phyloP scores from a whole-genome alignment of 2,329 filamentous ascomycete species.

The Diaporthe longicolla region DNA sequence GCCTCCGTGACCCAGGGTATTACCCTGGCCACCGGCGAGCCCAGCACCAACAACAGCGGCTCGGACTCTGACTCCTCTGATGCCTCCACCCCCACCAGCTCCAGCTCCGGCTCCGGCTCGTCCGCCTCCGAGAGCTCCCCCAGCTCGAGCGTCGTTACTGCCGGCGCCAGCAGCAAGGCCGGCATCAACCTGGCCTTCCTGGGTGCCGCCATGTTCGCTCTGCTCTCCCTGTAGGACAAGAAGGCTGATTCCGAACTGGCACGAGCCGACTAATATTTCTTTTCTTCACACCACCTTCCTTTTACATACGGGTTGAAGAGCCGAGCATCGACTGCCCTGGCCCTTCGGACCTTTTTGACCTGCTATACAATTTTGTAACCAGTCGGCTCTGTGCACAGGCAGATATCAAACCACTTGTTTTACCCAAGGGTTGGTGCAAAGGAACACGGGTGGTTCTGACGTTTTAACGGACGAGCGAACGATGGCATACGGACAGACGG shows the following conservation, averaged over 20 bases:
- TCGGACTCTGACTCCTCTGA: slow-evolving; percentile 8
- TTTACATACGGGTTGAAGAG: background rate
- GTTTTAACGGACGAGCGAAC: slow-evolving; percentile 33
- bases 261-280: slow-evolving; percentile 37
- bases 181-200: slow-evolving; percentile 44
- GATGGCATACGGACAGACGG: slow-evolving; percentile 23
- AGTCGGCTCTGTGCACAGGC: slow-evolving; percentile 26
- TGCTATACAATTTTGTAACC: slow-evolving; percentile 24
- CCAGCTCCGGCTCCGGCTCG: slow-evolving; percentile 20
- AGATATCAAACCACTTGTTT: slow-evolving; percentile 23
- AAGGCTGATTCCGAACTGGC: slow-evolving; percentile 9
- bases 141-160: slow-evolving; percentile 43
- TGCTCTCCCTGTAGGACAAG: slow-evolving; percentile 42
- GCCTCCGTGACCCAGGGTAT: slow-evolving; percentile 26
- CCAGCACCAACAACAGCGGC: slow-evolving; percentile 37
- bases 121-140: slow-evolving; percentile 42
- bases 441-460: slow-evolving; percentile 32
- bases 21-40: slow-evolving; percentile 30
- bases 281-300: slow-evolving; percentile 11
- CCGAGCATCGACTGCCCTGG: slow-evolving; percentile 21
- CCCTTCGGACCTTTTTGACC: slow-evolving; percentile 1
- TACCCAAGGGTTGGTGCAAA: slow-evolving; percentile 23
- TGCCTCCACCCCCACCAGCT: slow-evolving; percentile 33
- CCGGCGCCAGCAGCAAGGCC: slow-evolving; percentile 44
- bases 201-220: slow-evolving; percentile 44